Evolutionary conservation across 768 basidiomycete genomes (phyloP).

Genomic region (Phylloporus arenicola): DNA sequence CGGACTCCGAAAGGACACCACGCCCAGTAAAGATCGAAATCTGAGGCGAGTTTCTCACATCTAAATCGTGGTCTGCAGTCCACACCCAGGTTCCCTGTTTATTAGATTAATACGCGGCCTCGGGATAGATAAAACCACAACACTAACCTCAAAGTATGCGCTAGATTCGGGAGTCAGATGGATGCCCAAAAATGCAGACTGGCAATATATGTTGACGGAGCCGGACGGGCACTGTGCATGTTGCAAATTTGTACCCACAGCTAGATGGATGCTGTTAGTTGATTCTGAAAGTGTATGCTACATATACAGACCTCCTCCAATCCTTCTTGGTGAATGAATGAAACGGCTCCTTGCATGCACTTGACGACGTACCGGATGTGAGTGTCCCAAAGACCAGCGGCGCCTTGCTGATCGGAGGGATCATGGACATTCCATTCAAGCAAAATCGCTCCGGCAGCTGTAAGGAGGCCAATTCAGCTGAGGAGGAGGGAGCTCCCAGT

Average conservation of each 20-base stretch:
- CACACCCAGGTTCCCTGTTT: constrained; percentile 70
- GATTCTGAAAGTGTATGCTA: background rate
- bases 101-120: background rate
- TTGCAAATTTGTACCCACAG: constrained; percentile 50
- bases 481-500: background rate
- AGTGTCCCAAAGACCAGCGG: constrained; percentile 48
- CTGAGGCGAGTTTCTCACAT: constrained; percentile 49
- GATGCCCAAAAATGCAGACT: constrained; percentile 60
- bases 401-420: constrained; percentile 45
- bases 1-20: constrained; percentile 67
- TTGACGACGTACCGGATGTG: constrained; percentile 30
- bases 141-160: constrained; percentile 57
- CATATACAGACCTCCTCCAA: constrained; percentile 24
- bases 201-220: constrained; percentile 40
- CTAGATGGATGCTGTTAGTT: constrained; percentile 22
- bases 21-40: constrained; percentile 59
- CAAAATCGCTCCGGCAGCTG: constrained; percentile 43
- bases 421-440: constrained; percentile 60
- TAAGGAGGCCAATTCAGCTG: background rate
- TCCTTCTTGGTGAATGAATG: constrained; percentile 5
- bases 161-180: constrained; percentile 51
- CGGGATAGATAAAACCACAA: background rate
- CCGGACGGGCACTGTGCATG: constrained; percentile 38
- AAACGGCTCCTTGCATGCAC: background rate
- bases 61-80: constrained; percentile 63